phyloP scores from a whole-genome alignment of 1,284 basidiomycete genomes.

The Pascua sp. region DNA sequence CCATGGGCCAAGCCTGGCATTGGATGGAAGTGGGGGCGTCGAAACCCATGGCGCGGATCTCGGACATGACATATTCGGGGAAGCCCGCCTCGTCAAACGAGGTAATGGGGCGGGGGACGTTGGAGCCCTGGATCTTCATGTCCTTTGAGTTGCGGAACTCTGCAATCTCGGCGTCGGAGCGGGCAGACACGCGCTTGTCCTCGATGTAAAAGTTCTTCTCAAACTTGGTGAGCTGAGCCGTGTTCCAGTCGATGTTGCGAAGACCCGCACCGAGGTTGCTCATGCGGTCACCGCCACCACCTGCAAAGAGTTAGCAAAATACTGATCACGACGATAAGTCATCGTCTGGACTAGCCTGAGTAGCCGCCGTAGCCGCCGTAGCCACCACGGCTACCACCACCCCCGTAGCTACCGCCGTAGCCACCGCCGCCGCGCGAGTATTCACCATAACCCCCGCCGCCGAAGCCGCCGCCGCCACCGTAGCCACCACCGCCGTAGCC shows the following conservation, averaged over 20 bases:
- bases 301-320: conserved; percentile 16
- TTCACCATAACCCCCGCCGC: conserved; percentile 23
- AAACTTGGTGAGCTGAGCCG: conserved; percentile 68
- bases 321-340: conserved; percentile 22
- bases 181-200: conserved; percentile 75
- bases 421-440: conserved; percentile 24
- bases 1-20: conserved; percentile 99
- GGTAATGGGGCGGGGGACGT: conserved; percentile 84
- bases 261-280: conserved; percentile 77
- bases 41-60: conserved; percentile 93
- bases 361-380: conserved; percentile 45
- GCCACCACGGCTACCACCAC: conserved; percentile 58
- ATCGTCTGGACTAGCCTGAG: conserved; percentile 34
- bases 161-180: conserved; percentile 79
- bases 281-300: conserved; percentile 69
- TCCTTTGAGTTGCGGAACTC: conserved; percentile 81
- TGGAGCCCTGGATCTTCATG: conserved; percentile 86
- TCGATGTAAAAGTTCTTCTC: conserved; percentile 87
- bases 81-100: conserved; percentile 93
- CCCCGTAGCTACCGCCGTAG: conserved; percentile 33
- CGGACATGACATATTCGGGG: conserved; percentile 91
- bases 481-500: conserved; percentile 45
- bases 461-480: conserved; percentile 47
- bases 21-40: conserved; percentile 86
- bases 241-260: conserved; percentile 77